Base-by-base conservation (phyloP, 2,329 filamentous ascomycete species). In the Trichoderma citrinoviride region DNA sequence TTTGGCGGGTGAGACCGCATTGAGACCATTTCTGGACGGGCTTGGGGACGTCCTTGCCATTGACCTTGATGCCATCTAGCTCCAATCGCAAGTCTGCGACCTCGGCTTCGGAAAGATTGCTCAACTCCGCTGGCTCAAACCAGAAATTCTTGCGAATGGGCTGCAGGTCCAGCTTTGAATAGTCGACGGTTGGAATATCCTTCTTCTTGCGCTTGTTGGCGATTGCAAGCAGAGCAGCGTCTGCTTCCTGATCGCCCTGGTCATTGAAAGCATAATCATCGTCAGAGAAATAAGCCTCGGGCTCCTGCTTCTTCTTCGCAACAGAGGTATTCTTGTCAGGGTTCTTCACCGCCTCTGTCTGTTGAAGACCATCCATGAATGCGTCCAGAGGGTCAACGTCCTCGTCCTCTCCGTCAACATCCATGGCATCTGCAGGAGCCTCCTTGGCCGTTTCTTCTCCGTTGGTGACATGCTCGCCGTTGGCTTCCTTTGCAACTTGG, bases 21-120 rank as follows among this genome's bases (percentile, higher is more conserved):
- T 98, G 94, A 0, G 94, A 93, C 92, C 93, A 99, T 77, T 96
- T 97, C 72, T 92, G 90, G 10, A 99, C 93, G 4, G 95, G 95
- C 72, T 93, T 96, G 1, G 95, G 95, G 5, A 96, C 88, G 71
- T 97, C 87, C 69, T 92, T 88, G 67, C 93, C 93, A 66, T 90
- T 87, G 47, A 98, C 92, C 75, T 97, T 97, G 79, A 99, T 98
- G 54, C 93, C 94, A 75, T 98, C 95, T 33, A 99, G 82, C 75
- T 98, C 93, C 66, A 94, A 80, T 54, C 95, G 88, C 62, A 99
- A 77, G 69, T 91, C 90, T 49, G 87, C 86, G 63, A 96, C 85
- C 71, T 98, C 93, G 64, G 90, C 91, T 69, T 96, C 90, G 2
- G 88, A 92, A 85, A 98, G 89, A 50, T 90, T 86, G 56, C 87